These are phyloP conservation scores for Skeletonema menzelii DNA, from an alignment of 108 stramenopile species.

Conservation along the genomic window DNA sequence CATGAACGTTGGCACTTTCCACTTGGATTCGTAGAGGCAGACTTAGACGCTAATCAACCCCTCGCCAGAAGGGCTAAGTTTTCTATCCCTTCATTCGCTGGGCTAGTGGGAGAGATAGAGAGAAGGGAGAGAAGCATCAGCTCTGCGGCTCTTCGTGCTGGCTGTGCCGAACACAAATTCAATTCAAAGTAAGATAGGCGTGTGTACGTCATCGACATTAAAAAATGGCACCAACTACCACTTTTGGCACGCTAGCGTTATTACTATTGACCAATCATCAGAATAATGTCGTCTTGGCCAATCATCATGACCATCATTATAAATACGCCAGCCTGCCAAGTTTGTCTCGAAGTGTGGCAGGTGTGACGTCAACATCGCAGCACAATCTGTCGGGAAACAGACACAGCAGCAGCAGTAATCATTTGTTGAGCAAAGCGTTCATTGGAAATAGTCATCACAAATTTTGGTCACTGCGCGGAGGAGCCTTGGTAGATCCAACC, in stretches of 20 bases:
- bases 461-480: constrained; percentile 5
- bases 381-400: constrained; percentile 3
- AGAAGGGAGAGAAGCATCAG: neutral
- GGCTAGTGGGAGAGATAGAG: too few species aligned
- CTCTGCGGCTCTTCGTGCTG: neutral
- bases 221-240: neutral
- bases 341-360: constrained; percentile 12
- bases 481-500: neutral
- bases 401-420: neutral
- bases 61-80: too few species aligned
- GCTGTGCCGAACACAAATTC: too few species aligned
- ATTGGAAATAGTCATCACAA: neutral
- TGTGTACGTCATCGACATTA: neutral
- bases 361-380: constrained; percentile 8
- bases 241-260: neutral
- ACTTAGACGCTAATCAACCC: too few species aligned
- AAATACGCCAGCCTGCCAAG: constrained; percentile 1
- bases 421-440: neutral
- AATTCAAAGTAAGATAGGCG: neutral
- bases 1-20: too few species aligned
- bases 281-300: neutral
- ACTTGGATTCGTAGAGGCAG: too few species aligned
- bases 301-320: neutral
- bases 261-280: neutral
- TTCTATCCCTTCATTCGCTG: too few species aligned